A percentile compares a stretch with the other conserved stretches of the same genome.
phyloP scores from a whole-genome alignment of 768 basidiomycete species.

The Steccherinum ochraceum region DNA sequence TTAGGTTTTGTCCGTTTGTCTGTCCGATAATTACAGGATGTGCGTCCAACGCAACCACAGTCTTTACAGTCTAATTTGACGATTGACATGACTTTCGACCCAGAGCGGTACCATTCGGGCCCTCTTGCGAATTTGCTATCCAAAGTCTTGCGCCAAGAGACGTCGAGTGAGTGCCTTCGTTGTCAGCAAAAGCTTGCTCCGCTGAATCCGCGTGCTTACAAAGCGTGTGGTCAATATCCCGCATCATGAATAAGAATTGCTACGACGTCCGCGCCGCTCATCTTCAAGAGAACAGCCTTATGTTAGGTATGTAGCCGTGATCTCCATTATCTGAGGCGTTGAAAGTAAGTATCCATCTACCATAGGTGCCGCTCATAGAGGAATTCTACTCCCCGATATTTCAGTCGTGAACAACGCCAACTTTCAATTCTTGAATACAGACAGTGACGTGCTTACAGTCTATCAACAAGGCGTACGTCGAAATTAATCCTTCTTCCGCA shows the following conservation, averaged over 20 bases:
- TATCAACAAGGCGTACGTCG: conserved; percentile 25
- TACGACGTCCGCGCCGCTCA: conserved; percentile 55
- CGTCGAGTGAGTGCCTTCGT: conserved; percentile 26
- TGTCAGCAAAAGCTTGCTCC: neutral
- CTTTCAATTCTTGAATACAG: conserved; percentile 38
- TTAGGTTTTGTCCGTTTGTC: conserved; percentile 9
- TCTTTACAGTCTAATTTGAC: neutral
- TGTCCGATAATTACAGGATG: conserved; percentile 7
- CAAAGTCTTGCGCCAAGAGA: conserved; percentile 30
- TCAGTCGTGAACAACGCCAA: conserved; percentile 13
- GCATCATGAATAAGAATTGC: conserved; percentile 28
- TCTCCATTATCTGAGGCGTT: too few relatives aligned
- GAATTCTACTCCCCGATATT: conserved; percentile 46
- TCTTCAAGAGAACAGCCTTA: conserved; percentile 40
- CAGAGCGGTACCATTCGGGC: conserved; percentile 55
- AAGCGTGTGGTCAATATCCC: conserved; percentile 20
- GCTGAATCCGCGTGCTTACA: conserved; percentile 9
- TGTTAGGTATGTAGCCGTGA: conserved; percentile 39
- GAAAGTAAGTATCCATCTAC: too few relatives aligned
- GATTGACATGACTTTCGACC: neutral
- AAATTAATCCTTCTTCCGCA: neutral
- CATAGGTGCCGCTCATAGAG: conserved; percentile 48
- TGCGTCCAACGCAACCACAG: neutral
- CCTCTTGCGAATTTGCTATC: conserved; percentile 43
- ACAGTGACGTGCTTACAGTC: conserved; percentile 62